phyloP scores from a whole-genome alignment of 2,329 filamentous ascomycete species.

The Fusarium begoniae region DNA sequence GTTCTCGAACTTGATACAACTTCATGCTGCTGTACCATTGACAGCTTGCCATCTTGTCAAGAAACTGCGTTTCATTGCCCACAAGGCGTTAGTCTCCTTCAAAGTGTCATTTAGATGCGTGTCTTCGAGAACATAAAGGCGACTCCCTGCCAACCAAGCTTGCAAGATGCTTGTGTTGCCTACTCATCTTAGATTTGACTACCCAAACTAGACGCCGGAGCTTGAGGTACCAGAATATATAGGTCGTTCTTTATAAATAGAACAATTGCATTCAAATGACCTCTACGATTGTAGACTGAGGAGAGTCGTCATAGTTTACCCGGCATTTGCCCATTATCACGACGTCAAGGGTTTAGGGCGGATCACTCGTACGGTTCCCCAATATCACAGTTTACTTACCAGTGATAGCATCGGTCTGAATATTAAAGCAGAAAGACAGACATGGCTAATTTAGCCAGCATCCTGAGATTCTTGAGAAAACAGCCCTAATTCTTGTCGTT shows the following conservation, averaged over 20 bases:
- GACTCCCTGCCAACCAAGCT: not conserved
- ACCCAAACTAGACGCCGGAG: not conserved
- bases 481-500: not conserved
- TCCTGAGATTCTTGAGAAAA: not conserved
- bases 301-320: accelerated
- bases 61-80: not conserved
- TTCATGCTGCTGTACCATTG: not conserved
- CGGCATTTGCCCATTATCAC: not conserved
- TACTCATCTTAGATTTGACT: not conserved
- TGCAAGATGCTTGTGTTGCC: not conserved
- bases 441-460: no score
- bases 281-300: no score
- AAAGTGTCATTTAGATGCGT: not conserved
- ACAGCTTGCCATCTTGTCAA: not conserved
- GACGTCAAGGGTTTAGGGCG: not conserved
- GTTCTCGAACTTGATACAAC: not conserved
- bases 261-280: no score
- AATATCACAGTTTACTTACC: not conserved
- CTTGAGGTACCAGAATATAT: not conserved
- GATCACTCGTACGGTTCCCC: no score
- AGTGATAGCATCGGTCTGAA: not conserved
- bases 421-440: no score
- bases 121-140: not conserved
- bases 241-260: not conserved
- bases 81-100: not conserved